Evolutionary conservation across 371 early-diverging fungal genomes (phyloP), one percentile per base, ranked within the genome.

Genomic region (Mucor plumbeus): DNA sequence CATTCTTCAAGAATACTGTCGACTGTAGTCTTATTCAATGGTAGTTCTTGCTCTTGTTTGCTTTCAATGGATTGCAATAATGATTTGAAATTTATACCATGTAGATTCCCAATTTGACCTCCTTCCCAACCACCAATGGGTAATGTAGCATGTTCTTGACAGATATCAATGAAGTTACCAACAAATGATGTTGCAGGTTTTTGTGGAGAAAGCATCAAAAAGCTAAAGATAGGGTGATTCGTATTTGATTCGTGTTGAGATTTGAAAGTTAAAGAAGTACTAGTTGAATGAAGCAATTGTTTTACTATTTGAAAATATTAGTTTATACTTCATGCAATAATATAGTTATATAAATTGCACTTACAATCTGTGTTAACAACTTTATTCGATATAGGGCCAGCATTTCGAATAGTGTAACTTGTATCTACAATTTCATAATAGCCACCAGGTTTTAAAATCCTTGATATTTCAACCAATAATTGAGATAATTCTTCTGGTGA

Each of bases 371-470:
- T 63, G 40, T 81, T 81, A 31, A 81, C 72, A 21, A 82, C 57
- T 40, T 63, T 68, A 33, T 77, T 79, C 17, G 75, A 73, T 53
- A 82, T 55, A 4, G 82, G 79, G 7, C 87, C 87, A 17, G 84
- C 69, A 31, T 77, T 74, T 54, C 82, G 78, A 15, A 85, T 70
- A 36, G 73, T 76, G 17, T 83, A 79, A 34, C 82, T 83, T 5
- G 83, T 80, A 64, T 87, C 88, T 17, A 83, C 72, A 2, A 86
- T 65, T 68, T 87, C 85, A 21, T 85, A 54, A 56, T 74, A 83
- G 3, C 82, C 88, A 21, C 76, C 77, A 10, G 86, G 85, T 53
- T 85, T 87, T 35, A 87, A 71, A 1, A 87, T 72, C 5, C 87
- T 76, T 34, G 67, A 61, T 15, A 85, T 71, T 72, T 85, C 78